Conservation (phyloP, 2,329 filamentous ascomycete species). For the Fonsecaea multimorphosa region DNA sequence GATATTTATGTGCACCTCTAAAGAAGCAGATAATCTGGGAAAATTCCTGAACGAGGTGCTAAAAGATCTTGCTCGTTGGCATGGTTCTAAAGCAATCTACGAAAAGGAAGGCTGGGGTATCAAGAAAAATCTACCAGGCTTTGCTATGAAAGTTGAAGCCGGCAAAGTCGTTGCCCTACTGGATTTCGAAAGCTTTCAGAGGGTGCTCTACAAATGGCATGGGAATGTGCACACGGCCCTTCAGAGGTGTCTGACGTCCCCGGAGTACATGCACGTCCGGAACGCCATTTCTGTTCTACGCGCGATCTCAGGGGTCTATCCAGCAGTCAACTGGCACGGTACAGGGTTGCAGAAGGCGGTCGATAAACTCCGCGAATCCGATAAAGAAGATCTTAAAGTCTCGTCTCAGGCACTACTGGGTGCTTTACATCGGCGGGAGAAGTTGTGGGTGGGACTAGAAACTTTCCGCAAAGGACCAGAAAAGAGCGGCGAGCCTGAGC, state of each 20-base stretch:
- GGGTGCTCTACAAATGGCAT: slow-evolving; percentile 89
- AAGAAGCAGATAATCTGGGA: slow-evolving; percentile 91
- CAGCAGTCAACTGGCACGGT: slow-evolving; percentile 88
- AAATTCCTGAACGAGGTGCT: slow-evolving; percentile 85
- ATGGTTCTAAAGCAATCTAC: slow-evolving; percentile 75
- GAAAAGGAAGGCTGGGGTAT: slow-evolving; percentile 79
- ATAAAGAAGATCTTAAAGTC: slow-evolving; percentile 58
- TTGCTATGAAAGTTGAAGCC: slow-evolving; percentile 75
- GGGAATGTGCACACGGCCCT: slow-evolving; percentile 78
- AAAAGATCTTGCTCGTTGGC: slow-evolving; percentile 82
- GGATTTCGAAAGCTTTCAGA: slow-evolving; percentile 84
- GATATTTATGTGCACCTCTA: slow-evolving; percentile 86
- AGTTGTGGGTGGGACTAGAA: slow-evolving; percentile 57
- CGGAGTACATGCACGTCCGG: slow-evolving; percentile 96
- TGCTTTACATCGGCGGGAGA: slow-evolving; percentile 55
- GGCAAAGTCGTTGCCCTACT: slow-evolving; percentile 74
- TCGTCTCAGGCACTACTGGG: slow-evolving; percentile 57
- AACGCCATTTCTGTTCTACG: slow-evolving; percentile 93
- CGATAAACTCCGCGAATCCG: slow-evolving; percentile 51
- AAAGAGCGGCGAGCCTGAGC: slow-evolving; percentile 27
- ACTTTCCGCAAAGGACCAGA: slow-evolving; percentile 48
- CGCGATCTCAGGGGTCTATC: slow-evolving; percentile 79
- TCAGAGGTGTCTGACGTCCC: slow-evolving; percentile 78
- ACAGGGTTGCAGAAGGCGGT: slow-evolving; percentile 51
- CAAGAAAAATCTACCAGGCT: slow-evolving; percentile 73